These are phyloP conservation scores for Podospora pseudoanserina DNA, from an alignment of 495 filamentous ascomycete species.

Conservation along the genomic window DNA sequence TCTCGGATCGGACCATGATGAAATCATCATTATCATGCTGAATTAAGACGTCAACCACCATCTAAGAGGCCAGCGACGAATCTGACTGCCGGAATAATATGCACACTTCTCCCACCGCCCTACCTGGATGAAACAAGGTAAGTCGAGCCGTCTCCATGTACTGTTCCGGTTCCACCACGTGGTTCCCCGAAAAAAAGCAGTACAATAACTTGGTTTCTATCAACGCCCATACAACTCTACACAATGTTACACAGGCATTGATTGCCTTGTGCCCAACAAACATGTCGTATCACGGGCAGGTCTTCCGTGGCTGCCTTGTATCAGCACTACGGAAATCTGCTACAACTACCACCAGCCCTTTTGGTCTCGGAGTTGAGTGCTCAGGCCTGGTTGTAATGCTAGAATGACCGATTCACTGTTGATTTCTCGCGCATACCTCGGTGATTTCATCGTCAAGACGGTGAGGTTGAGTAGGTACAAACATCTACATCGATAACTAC, in stretches of 20 bases:
- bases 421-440: too few species aligned
- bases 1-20: constrained; percentile 1
- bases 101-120: not conserved
- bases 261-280: not conserved
- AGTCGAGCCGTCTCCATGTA: not conserved
- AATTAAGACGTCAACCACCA: not conserved
- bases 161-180: not conserved
- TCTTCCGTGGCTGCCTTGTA: not conserved
- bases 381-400: not conserved
- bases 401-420: not conserved
- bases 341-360: not conserved
- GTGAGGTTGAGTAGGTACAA: not conserved
- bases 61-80: not conserved
- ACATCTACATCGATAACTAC: not conserved
- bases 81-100: not conserved
- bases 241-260: not conserved
- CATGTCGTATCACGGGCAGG: not conserved
- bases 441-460: not conserved
- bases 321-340: not conserved
- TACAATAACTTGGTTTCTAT: not conserved
- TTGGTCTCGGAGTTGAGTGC: not conserved
- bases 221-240: not conserved
- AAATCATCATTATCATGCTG: not conserved
- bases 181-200: not conserved
- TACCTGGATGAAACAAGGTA: not conserved